Conservation (phyloP, 1,284 basidiomycete species). For the Puccinia coronata region DNA sequence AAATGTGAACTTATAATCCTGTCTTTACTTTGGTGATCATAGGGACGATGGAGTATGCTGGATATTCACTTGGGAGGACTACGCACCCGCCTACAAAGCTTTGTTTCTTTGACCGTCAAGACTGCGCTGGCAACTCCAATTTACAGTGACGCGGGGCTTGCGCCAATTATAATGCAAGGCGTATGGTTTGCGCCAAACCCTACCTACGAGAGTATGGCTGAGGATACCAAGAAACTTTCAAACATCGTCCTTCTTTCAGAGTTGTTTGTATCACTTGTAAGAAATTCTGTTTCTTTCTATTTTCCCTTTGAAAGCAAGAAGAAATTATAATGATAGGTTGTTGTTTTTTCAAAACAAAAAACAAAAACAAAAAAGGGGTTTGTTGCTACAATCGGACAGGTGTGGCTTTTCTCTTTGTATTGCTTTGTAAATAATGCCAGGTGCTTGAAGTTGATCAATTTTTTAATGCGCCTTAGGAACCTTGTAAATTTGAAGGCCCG, state of each 20-base stretch:
- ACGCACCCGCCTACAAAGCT: slow-evolving; percentile 4
- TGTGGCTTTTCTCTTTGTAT: not conserved
- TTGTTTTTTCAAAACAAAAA: too few species aligned
- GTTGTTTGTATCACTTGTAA: slow-evolving; percentile 20
- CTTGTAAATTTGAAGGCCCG: slow-evolving; percentile 27
- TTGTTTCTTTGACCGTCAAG: slow-evolving; percentile 19
- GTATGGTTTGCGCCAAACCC: slow-evolving; percentile 31
- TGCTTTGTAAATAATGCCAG: not conserved
- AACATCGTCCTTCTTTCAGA: slow-evolving; percentile 20
- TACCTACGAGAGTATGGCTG: not conserved
- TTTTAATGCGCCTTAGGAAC: slow-evolving; percentile 27
- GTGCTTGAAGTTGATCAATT: not conserved
- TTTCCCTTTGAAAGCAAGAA: not conserved
- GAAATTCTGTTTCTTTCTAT: not conserved
- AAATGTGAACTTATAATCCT: too few species aligned
- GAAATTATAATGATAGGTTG: too few species aligned
- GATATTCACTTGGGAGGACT: slow-evolving; percentile 26
- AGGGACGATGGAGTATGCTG: slow-evolving; percentile 31
- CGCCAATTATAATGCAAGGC: slow-evolving; percentile 28
- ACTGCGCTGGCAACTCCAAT: slow-evolving; percentile 23
- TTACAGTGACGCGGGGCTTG: slow-evolving; percentile 29
- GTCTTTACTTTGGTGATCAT: not conserved
- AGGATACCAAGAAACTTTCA: slow-evolving; percentile 16
- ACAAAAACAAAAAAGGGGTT: slow-evolving; percentile 23
- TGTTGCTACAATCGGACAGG: slow-evolving; percentile 39